A percentile compares a stretch with the other conserved stretches of the same genome.
phyloP scores from a whole-genome alignment of 495 filamentous ascomycete species.

The Rusavskia elegans region DNA sequence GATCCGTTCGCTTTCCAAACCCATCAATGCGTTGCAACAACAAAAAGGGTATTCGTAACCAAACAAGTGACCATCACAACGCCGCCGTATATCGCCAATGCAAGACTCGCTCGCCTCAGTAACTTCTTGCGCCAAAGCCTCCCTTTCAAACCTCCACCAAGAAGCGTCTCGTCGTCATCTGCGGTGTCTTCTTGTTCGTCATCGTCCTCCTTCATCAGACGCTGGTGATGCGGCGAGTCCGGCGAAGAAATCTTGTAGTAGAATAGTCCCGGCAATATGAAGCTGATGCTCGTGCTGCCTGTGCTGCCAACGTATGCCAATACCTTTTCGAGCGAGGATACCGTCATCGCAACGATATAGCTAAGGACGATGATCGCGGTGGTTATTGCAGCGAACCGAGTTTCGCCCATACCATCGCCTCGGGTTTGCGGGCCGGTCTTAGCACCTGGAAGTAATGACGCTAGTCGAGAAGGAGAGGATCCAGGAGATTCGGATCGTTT shows the following conservation, averaged over 20 bases:
- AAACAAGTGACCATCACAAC: slow-evolving; percentile 84
- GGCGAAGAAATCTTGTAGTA: slow-evolving; percentile 96
- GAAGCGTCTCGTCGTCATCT: slow-evolving; percentile 19
- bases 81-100: slow-evolving; percentile 65
- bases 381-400: slow-evolving; percentile 80
- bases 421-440: slow-evolving; percentile 19
- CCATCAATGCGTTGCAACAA: slow-evolving; percentile 24
- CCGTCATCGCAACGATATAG: slow-evolving; percentile 78
- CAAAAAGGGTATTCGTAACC: slow-evolving; percentile 64
- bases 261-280: slow-evolving; percentile 89
- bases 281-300: slow-evolving; percentile 84
- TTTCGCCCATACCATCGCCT: slow-evolving; percentile 56
- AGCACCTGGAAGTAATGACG: slow-evolving; percentile 21
- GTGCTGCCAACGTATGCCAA: slow-evolving; percentile 93
- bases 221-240: slow-evolving; percentile 66
- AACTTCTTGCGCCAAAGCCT: slow-evolving; percentile 42
- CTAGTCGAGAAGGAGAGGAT: slow-evolving; percentile 27
- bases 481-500: slow-evolving; percentile 27
- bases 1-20: background rate
- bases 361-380: slow-evolving; percentile 68
- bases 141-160: slow-evolving; percentile 21
- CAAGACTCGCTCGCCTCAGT: slow-evolving; percentile 56
- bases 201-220: slow-evolving; percentile 79
- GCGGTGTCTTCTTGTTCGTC: slow-evolving; percentile 29
- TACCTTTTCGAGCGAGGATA: slow-evolving; percentile 75